Evolutionary conservation across 306 rosid species (phyloP).

Genomic region (Alnus glutinosa): DNA sequence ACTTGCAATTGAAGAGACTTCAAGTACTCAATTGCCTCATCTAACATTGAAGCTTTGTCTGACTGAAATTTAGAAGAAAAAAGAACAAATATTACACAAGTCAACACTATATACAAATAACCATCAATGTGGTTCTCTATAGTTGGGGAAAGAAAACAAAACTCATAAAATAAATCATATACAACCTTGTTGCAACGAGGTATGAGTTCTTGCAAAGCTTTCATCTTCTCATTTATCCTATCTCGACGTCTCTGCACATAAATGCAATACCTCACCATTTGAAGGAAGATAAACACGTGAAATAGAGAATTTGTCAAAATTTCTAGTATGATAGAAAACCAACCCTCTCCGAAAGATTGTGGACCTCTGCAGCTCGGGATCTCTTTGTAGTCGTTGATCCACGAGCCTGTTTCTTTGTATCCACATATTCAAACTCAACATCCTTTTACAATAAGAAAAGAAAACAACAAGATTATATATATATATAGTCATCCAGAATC

Average conservation of each 20-base stretch:
- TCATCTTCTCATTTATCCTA: constrained; percentile 89
- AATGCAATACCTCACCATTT: constrained; percentile 18
- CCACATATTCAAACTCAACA: constrained; percentile 50
- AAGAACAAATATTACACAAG: neutral
- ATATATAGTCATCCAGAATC: constrained; percentile 1
- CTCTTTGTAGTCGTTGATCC: constrained; percentile 61
- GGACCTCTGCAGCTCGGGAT: constrained; percentile 83
- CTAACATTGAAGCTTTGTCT: constrained; percentile 91
- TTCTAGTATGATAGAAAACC: constrained; percentile 6
- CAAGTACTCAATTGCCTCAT: constrained; percentile 89
- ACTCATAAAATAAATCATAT: neutral
- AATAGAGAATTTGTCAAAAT: constrained; percentile 7
- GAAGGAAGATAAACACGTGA: constrained; percentile 8
- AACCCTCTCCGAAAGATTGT: constrained; percentile 94
- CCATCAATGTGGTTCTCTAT: neutral
- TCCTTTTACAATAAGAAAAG: constrained; percentile 45
- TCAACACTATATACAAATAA: constrained; percentile 9
- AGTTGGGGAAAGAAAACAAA: neutral
- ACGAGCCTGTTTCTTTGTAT: constrained; percentile 49
- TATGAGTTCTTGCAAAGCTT: constrained; percentile 78
- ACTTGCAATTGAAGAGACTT: constrained; percentile 83
- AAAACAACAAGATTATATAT: constrained; percentile 7
- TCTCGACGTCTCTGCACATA: constrained; percentile 78
- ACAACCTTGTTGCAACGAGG: constrained; percentile 84
- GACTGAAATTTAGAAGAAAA: constrained; percentile 45